Base-by-base conservation (phyloP, 1,139 yeast genomes). In the Debaryomycetaceae sp. region DNA sequence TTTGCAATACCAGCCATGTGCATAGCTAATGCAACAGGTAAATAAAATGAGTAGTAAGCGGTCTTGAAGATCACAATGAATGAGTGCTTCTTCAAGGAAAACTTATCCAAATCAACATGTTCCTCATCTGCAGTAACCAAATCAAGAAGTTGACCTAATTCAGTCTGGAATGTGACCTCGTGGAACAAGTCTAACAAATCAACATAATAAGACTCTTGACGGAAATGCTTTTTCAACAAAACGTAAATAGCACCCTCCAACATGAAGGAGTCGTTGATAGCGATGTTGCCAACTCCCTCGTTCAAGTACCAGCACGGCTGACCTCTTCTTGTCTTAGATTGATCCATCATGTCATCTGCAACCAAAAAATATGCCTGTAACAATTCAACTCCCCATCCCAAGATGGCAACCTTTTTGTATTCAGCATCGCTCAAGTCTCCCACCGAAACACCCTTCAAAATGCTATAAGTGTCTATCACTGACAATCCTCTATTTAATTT, bases 261-360 rank as follows among this genome's bases (percentile, higher is more conserved):
- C 95, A 95, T 89, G 67, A 93, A 95, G 2, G 99, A 82, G 62
- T 95, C 99, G 63, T 95, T 95, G 68, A 95, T 93, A 49, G 99
- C 99, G 63, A 93, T 86, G 65, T 89, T 88, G 38, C 87, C 88
- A 46, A 91, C 96, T 39, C 82, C 83, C 49, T 83, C 85, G 43
- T 72, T 79, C 60, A 74, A 84, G 73, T 91, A 95, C 99, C 99
- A 95, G 72, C 99, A 95, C 56, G 97, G 93, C 68, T 93, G 98
- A 45, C 97, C 98, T 65, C 99, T 85, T 76, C 99, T 87, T 40
- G 99, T 95, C 67, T 89, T 87, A 35, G 97, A 88, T 55, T 83
- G 83, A 68, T 95, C 99, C 99, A 95, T 95, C 81, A 95, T 95
- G 66, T 95, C 99, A 66, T 95, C 99, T 34, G 98, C 96, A 44